Conservation (phyloP, 2,329 filamentous ascomycete species). For the Ceratocystis huliohia region DNA sequence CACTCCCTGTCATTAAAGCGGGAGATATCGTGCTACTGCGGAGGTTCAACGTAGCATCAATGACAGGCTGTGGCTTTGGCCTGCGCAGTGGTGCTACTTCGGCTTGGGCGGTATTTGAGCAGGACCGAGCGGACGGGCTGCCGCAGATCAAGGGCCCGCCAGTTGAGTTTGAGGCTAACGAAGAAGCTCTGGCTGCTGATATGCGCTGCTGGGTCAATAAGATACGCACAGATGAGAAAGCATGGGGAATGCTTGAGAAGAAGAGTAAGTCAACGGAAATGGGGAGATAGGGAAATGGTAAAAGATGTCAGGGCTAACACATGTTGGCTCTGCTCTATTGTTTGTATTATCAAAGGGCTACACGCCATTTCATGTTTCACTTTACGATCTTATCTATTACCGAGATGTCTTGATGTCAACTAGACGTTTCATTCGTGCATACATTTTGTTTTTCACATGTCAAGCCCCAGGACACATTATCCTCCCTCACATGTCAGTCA, state of each 20-base stretch:
- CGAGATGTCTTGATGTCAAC: background rate
- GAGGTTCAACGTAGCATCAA: constrained; percentile 41
- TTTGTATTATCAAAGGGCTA: background rate
- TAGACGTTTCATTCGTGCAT: background rate
- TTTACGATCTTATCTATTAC: background rate
- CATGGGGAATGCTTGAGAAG: constrained; percentile 18
- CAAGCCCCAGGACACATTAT: background rate
- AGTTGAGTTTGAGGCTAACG: constrained; percentile 41
- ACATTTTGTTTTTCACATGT: background rate
- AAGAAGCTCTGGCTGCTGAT: constrained; percentile 27
- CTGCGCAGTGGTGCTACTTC: constrained; percentile 43
- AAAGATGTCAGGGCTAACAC: background rate
- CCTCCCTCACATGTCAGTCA: background rate
- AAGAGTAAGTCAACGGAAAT: constrained; percentile 12
- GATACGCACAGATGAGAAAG: constrained; percentile 12
- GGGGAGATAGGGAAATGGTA: background rate
- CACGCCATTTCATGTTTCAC: background rate
- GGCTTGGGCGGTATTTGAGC: constrained; percentile 50
- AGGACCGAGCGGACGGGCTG: constrained; percentile 29
- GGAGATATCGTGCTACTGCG: constrained; percentile 49
- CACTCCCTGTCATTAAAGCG: constrained; percentile 40
- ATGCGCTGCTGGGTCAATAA: constrained; percentile 9
- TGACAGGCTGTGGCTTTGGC: constrained; percentile 44
- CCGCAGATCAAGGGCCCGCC: constrained; percentile 48
- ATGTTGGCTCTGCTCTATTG: background rate